Evolutionary conservation across 2,329 filamentous ascomycete species (phyloP), one percentile per base, ranked within the genome.

Genomic region (Orbilia blumenaviensis): DNA sequence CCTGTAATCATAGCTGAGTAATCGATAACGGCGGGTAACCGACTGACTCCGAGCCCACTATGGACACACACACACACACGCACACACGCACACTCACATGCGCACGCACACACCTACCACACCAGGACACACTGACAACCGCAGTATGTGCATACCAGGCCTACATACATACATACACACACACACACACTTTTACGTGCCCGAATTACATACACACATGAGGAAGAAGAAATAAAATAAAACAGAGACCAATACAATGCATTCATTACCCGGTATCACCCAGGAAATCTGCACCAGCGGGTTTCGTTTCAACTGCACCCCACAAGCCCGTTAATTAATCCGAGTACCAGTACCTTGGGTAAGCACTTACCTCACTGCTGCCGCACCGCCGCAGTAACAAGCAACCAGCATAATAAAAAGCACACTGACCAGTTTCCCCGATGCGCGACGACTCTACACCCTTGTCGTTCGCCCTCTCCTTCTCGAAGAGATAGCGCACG

Each of bases 261-360:
- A 56, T 21, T 23, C 42, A 23, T 25, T 38, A 36, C 27, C 48
- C 48, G 25, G 52, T 56, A 56, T 38, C 52, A 36, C 29, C 50
- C 50, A 56, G 29, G 29, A 56, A 36, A 56, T 25, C 48, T 38
- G 52, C 52, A 54, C 48, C 48, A 52, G 27, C 48, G 48, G 48
- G 63, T 66, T 66, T 66, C 63, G 64, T 68, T 68, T 68, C 64
- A 68, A 69, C 66, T 69, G 66, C 66, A 71, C 66, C 66, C 66
- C 66, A 46, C 52, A 56, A 27, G 56, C 44, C 54, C 50, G 54
- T 68, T 69, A 42, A 69, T 61, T 62, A 71, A 63, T 63, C 46
- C 67, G 58, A 41, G 67, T 64, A 72, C 67, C 67, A 32, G 36
- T 48, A 41, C 46, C 67, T 50, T 72, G 67, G 67, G 60, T 64